Evolutionary conservation across 1,284 basidiomycete genomes (phyloP).

Genomic region (Tylopilus sp.): DNA sequence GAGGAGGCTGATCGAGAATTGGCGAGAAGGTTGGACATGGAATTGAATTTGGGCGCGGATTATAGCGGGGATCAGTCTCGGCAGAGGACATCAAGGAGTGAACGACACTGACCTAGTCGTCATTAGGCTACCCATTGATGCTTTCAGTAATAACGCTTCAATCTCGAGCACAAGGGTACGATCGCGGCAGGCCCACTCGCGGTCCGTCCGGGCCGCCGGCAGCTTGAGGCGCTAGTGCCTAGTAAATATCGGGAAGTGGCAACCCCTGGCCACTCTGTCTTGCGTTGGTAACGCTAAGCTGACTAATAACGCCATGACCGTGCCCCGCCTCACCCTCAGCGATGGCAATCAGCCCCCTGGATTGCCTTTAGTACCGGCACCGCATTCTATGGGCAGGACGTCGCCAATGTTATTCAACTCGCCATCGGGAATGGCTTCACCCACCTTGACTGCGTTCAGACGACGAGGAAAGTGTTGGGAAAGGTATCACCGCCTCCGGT

Average conservation of each 20-base stretch:
- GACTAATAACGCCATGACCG: background rate
- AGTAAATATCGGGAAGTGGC: too few relatives aligned
- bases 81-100: background rate
- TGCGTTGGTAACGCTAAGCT: too few relatives aligned
- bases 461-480: constrained; percentile 1
- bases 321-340: background rate
- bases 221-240: too few relatives aligned
- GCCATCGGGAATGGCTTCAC: background rate
- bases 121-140: background rate
- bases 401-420: background rate
- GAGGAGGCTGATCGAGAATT: constrained; percentile 31
- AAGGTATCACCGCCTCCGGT: constrained; percentile 1
- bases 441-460: constrained; percentile 2
- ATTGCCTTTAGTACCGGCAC: constrained; percentile 1
- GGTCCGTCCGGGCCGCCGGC: background rate
- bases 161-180: background rate
- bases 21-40: constrained; percentile 31
- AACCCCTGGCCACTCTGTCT: too few relatives aligned
- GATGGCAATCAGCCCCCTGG: background rate
- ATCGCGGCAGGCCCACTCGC: background rate
- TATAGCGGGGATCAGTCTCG: constrained; percentile 7
- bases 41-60: constrained; percentile 22
- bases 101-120: background rate
- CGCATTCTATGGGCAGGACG: constrained; percentile 4
- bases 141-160: background rate